Evolutionary conservation across 768 basidiomycete species (phyloP).

Genomic region (Phaeotremella fagi): DNA sequence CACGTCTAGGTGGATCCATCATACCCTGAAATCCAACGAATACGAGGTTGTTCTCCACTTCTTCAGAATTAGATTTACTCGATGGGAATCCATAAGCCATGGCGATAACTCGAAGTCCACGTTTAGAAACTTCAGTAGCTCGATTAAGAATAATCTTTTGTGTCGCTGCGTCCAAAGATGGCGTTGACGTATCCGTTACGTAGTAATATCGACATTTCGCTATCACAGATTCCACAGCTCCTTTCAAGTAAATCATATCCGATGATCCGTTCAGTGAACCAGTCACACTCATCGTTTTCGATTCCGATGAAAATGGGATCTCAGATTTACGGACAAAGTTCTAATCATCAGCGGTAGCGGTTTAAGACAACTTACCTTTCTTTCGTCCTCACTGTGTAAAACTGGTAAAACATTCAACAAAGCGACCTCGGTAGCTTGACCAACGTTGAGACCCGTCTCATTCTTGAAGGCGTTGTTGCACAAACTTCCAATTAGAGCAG

Average conservation of each 20-base stretch:
- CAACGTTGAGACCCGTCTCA: constrained; percentile 68
- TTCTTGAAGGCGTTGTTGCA: constrained; percentile 84
- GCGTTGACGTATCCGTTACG: constrained; percentile 82
- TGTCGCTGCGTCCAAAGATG: constrained; percentile 65
- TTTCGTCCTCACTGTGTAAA: constrained; percentile 65
- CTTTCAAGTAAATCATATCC: constrained; percentile 87
- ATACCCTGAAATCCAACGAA: constrained; percentile 94
- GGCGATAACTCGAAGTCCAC: constrained; percentile 80
- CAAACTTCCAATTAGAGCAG: constrained; percentile 74
- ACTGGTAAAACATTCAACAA: constrained; percentile 69
- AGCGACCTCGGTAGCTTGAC: constrained; percentile 91
- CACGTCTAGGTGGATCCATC: constrained; percentile 88
- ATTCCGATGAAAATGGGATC: constrained; percentile 85
- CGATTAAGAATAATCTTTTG: constrained; percentile 64
- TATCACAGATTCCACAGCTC: constrained; percentile 82
- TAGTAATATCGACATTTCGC: constrained; percentile 84
- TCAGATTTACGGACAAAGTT: constrained; percentile 56
- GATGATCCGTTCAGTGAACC: constrained; percentile 59
- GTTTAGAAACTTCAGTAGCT: constrained; percentile 65
- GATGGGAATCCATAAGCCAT: constrained; percentile 76
- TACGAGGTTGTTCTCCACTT: constrained; percentile 56
- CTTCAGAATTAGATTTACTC: constrained; percentile 15
- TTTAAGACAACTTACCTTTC: constrained; percentile 56
- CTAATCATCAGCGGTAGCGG: constrained; percentile 12
- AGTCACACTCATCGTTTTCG: constrained; percentile 87